Evolutionary conservation across 768 basidiomycete species (phyloP).

Genomic region (Mycena latifolia): DNA sequence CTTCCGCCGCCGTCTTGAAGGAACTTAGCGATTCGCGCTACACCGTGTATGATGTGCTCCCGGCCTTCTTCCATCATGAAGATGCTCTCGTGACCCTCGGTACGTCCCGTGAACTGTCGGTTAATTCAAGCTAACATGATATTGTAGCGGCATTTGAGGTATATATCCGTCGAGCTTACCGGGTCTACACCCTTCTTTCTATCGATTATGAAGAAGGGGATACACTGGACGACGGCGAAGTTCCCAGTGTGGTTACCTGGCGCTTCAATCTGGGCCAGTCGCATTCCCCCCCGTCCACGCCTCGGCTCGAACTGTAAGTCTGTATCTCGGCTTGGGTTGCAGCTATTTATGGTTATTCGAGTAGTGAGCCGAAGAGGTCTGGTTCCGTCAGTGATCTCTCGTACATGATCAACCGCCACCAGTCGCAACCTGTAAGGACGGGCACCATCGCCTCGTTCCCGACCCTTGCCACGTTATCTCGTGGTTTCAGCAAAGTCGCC

Average conservation of each 20-base stretch:
- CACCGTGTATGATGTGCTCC: slow-evolving; percentile 97
- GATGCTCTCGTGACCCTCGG: slow-evolving; percentile 90
- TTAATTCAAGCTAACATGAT: slow-evolving; percentile 17
- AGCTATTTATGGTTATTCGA: background rate
- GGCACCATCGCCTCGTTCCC: slow-evolving; percentile 95
- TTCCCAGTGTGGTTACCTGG: slow-evolving; percentile 88
- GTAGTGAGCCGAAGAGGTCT: slow-evolving; percentile 70
- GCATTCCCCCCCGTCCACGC: slow-evolving; percentile 88
- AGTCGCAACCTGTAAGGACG: slow-evolving; percentile 89
- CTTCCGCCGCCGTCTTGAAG: slow-evolving; percentile 87
- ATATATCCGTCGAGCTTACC: slow-evolving; percentile 95
- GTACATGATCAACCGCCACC: slow-evolving; percentile 89
- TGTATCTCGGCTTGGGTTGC: background rate
- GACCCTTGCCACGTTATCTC: slow-evolving; percentile 72
- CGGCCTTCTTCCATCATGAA: slow-evolving; percentile 91
- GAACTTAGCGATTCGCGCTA: slow-evolving; percentile 97
- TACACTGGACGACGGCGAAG: slow-evolving; percentile 84
- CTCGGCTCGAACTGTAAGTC: slow-evolving; percentile 67
- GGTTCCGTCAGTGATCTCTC: slow-evolving; percentile 97
- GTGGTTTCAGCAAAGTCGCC: slow-evolving; percentile 83
- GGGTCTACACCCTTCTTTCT: slow-evolving; percentile 90
- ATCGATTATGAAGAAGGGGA: slow-evolving; percentile 97
- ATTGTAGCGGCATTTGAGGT: slow-evolving; percentile 90
- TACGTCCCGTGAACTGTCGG: slow-evolving; percentile 48
- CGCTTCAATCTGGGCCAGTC: slow-evolving; percentile 94